Conservation (phyloP, 768 basidiomycete genomes). For the Amanita jacksonii region DNA sequence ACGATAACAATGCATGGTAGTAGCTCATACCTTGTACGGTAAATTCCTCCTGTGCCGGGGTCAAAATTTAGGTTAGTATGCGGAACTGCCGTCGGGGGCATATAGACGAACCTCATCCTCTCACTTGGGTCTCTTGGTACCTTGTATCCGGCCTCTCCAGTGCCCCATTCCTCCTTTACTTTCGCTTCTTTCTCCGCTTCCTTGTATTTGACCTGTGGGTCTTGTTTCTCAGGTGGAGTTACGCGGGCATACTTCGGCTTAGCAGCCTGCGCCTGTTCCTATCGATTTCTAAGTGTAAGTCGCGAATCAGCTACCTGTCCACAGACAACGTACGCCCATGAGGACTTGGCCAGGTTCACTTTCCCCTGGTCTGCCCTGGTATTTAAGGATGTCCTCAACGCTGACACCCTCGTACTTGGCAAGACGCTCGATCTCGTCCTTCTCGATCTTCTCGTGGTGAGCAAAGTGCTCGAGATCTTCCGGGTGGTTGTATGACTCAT, state of each 20-base stretch:
- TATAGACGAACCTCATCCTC: conserved; percentile 50
- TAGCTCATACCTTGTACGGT: conserved; percentile 73
- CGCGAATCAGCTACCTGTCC: neutral
- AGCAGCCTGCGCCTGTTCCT: conserved; percentile 14
- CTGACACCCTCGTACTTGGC: conserved; percentile 77
- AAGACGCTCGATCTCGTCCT: conserved; percentile 73
- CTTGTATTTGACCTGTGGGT: conserved; percentile 53
- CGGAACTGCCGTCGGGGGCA: conserved; percentile 4
- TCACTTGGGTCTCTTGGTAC: conserved; percentile 66
- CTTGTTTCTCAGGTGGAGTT: conserved; percentile 59
- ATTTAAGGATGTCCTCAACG: conserved; percentile 56
- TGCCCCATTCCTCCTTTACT: conserved; percentile 59
- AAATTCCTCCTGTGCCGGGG: conserved; percentile 49
- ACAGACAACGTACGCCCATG: conserved; percentile 10
- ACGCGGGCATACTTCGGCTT: conserved; percentile 48
- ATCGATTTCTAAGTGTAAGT: neutral
- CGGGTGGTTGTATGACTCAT: conserved; percentile 88
- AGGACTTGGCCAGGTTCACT: conserved; percentile 10
- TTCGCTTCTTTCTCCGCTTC: conserved; percentile 43
- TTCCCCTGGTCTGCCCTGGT: conserved; percentile 36
- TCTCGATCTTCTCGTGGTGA: conserved; percentile 81
- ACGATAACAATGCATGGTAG: conserved; percentile 23
- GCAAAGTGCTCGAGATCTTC: conserved; percentile 92
- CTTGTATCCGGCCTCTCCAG: conserved; percentile 61
- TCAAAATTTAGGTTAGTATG: neutral